Percentiles rank a stretch among this genome's conserved stretches.
phyloP scores from a whole-genome alignment of 2,329 filamentous ascomycete genomes.

The Ophiocordyceps robertsii region DNA sequence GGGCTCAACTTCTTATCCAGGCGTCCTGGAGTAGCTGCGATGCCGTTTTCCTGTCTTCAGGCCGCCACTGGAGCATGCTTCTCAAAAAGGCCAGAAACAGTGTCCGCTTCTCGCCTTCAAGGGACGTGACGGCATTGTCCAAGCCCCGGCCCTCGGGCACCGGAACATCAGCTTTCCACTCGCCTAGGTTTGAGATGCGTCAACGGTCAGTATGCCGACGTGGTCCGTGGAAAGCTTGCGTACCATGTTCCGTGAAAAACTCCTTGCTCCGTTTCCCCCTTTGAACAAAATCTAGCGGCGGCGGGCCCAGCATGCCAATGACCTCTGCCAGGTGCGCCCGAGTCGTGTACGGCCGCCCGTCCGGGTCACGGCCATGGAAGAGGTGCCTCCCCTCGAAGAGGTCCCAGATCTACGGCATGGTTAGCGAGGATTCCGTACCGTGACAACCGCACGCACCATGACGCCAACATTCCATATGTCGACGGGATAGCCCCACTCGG shows the following conservation, averaged over 20 bases:
- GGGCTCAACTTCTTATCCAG: background rate
- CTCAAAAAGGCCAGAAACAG: conserved; percentile 9
- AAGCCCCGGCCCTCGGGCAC: background rate
- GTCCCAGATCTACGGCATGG: conserved; percentile 8
- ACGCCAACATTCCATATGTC: conserved; percentile 11
- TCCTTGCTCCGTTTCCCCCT: conserved; percentile 3
- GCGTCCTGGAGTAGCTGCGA: conserved; percentile 2
- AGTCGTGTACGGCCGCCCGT: conserved; percentile 6
- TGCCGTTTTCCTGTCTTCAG: conserved; percentile 12
- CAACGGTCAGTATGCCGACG: background rate
- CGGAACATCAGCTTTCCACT: background rate
- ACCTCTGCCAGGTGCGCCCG: conserved; percentile 11
- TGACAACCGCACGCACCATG: conserved; percentile 5
- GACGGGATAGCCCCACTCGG: conserved; percentile 10
- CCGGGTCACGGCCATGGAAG: conserved; percentile 7
- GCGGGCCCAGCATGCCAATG: conserved; percentile 9
- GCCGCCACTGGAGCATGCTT: conserved; percentile 13
- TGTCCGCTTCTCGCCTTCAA: conserved; percentile 7
- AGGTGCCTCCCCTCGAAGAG: conserved; percentile 9
- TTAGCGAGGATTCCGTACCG: background rate
- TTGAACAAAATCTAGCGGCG: conserved; percentile 7
- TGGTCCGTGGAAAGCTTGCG: background rate
- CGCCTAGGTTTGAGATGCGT: background rate
- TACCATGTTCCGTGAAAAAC: conserved; percentile 7
- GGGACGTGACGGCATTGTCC: background rate